A percentile compares a stretch with the other conserved stretches of the same genome.
phyloP scores from a whole-genome alignment of 331 rosid species.

The Pyracantha coccinea region DNA sequence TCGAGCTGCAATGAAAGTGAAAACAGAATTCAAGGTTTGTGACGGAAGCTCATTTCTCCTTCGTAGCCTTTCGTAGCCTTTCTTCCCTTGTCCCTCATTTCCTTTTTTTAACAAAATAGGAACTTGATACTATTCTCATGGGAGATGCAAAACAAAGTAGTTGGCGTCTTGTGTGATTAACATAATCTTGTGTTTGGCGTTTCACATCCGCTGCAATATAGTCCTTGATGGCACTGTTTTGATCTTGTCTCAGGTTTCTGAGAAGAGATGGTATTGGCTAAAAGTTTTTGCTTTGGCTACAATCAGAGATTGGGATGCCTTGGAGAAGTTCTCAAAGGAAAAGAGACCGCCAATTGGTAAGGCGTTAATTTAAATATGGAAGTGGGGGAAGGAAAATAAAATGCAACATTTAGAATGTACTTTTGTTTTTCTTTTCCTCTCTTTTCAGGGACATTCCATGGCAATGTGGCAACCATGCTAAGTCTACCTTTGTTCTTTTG shows the following conservation, averaged over 20 bases:
- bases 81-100: background rate
- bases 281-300: constrained; percentile 97
- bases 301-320: constrained; percentile 84
- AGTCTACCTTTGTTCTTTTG: background rate
- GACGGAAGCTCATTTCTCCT: background rate
- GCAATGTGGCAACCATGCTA: background rate
- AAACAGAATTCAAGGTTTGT: constrained; percentile 90
- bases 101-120: background rate
- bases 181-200: background rate
- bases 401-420: background rate
- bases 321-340: constrained; percentile 90
- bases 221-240: background rate
- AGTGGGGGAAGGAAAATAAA: background rate
- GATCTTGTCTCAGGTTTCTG: constrained; percentile 62
- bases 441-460: background rate
- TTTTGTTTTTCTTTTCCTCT: background rate
- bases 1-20: constrained; percentile 84
- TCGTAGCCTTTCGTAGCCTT: background rate
- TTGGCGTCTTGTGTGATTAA: background rate
- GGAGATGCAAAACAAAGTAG: background rate
- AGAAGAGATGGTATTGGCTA: constrained; percentile 99
- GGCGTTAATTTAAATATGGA: background rate
- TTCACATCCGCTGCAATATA: background rate
- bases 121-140: background rate
- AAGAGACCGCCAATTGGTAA: constrained; percentile 87